Base-by-base conservation (phyloP, 192 early-diverging fungal genomes). In the Paraglomus occultum region DNA sequence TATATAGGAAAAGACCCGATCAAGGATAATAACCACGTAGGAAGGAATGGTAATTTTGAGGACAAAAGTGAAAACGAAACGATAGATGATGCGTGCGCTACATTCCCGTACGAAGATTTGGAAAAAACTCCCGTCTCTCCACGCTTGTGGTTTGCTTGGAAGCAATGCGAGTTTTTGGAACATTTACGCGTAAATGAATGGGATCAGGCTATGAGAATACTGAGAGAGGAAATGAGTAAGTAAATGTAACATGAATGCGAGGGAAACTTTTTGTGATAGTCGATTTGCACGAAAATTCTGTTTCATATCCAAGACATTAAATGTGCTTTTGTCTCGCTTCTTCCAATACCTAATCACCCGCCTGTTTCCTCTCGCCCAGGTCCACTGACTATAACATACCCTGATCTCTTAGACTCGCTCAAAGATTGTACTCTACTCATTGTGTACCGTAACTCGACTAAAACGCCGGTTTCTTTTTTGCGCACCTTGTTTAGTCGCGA, bases 131-230 rank as follows among this genome's bases (percentile, higher is more conserved):
- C 55, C 11, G n/a, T 58, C n/a, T 58, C 55, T 14, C 55, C 55
- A 40, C 55, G 42, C 14, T 40, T 58, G 55, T 58, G 42, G 14
- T 58, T 58, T n/a, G 55, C 55, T 23, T 40, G 31, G 12, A 58
- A n/a, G 55, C 55, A 40, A 40, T 58, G 55, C 55, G 55, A 58
- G n/a, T 58, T 58, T n/a, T 11, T 58, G 31, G 55, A 58, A 17
- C 10, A 17, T 39, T 10, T 58, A 12, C 31, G 55, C 5, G 55
- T 40, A 40, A 40, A 40, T 39, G 55, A 58, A 17, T 58, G 55
- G 55, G 55, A 58, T 3, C 14, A 40, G n/a, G 55, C 55, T 58
- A 14, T 58, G 14, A 58, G 31, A 15, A 40, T 11, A 31, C 3
- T 31, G 31, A 31, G 31, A 31, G 31, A 31, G 31, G 31, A 31